These are phyloP conservation scores for Talaromyces liani DNA, from an alignment of 495 filamentous ascomycete species.

Conservation along the genomic window DNA sequence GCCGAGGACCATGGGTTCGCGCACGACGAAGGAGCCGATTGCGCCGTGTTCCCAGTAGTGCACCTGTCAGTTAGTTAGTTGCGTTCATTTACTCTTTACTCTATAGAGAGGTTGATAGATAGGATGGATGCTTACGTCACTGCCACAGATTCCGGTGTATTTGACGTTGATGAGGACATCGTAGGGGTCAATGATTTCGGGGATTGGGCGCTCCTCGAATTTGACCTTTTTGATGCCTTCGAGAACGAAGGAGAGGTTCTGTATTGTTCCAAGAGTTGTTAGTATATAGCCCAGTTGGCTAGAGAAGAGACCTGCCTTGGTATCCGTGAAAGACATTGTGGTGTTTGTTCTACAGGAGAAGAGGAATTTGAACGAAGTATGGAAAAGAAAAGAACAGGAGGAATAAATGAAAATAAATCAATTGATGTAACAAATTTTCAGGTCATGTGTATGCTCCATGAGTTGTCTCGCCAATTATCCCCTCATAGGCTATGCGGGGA, in stretches of 20 bases:
- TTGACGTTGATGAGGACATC: constrained; percentile 78
- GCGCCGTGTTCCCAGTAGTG: constrained; percentile 85
- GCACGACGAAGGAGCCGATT: constrained; percentile 75
- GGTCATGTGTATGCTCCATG: not conserved
- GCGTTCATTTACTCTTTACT: no score
- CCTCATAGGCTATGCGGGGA: constrained; percentile 1
- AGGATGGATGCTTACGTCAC: constrained; percentile 49
- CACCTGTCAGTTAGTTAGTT: constrained; percentile 28
- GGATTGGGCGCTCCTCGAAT: constrained; percentile 71
- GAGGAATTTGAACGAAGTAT: not conserved
- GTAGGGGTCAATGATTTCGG: constrained; percentile 54
- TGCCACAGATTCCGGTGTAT: constrained; percentile 87
- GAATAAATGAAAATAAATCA: not conserved
- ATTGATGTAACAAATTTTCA: not conserved
- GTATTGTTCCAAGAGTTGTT: not conserved
- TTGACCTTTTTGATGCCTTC: constrained; percentile 62
- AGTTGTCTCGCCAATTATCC: not conserved
- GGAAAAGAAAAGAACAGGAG: not conserved
- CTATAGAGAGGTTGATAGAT: no score
- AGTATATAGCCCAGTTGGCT: not conserved
- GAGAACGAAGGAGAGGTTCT: constrained; percentile 89
- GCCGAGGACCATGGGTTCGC: constrained; percentile 84
- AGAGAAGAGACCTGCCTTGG: not conserved
- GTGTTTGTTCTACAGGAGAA: not conserved
- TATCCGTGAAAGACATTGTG: constrained; percentile 2